Conservation (phyloP, 257 asterid genomes). For the Solanum pinnatisectum region DNA sequence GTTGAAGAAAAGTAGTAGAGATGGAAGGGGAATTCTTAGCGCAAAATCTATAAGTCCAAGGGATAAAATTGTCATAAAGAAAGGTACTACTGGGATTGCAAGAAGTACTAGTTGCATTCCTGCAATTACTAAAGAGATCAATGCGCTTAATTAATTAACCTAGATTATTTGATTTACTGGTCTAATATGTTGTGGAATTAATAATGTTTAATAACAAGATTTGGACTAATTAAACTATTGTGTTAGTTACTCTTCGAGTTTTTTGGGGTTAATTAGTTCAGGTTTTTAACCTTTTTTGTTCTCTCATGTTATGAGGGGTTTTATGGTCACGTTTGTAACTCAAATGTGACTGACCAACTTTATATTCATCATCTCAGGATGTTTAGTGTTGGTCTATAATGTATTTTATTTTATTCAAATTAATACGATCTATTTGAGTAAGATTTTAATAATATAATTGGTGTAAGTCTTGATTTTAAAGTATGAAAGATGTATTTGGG, state of each 20-base stretch:
- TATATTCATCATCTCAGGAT: not conserved
- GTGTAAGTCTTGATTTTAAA: not conserved
- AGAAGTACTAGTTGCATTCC: conserved; percentile 40
- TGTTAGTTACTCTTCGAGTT: not conserved
- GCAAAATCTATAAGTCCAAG: conserved; percentile 15
- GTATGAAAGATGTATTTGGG: not conserved
- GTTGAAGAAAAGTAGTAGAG: conserved; percentile 4
- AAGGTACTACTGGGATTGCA: conserved; percentile 11
- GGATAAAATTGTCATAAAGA: not conserved
- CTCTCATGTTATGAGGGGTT: not conserved
- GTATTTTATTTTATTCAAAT: not conserved
- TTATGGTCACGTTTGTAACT: not conserved
- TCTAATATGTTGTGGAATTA: not conserved
- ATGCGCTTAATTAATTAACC: conserved; percentile 10
- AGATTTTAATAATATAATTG: not conserved
- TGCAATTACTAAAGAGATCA: conserved; percentile 24
- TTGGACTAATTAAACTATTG: not conserved
- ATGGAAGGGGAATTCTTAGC: not conserved
- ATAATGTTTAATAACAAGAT: not conserved
- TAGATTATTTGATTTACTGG: not conserved
- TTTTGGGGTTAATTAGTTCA: not conserved
- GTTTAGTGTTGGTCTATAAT: not conserved
- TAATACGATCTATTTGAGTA: not conserved
- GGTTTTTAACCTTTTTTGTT: not conserved
- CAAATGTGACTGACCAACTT: not conserved